Percentiles rank a stretch among this genome's conserved stretches.
Evolutionary conservation across 495 filamentous ascomycete genomes (phyloP).

Genomic region (Penicillium fimorum): DNA sequence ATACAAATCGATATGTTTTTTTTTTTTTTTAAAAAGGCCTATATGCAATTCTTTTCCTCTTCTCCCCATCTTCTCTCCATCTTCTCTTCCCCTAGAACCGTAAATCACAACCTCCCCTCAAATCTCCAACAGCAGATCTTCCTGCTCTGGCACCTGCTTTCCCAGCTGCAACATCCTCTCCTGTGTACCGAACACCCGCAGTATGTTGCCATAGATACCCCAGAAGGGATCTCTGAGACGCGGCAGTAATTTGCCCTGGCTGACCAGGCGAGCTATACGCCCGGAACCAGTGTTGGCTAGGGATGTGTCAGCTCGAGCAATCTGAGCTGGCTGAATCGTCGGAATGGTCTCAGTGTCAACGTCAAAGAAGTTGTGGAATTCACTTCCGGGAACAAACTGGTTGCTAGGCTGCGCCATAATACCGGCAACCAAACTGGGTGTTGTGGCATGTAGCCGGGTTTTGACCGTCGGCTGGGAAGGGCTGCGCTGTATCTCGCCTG

Average conservation of each 20-base stretch:
- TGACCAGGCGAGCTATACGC: constrained; percentile 10
- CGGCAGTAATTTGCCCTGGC: constrained; percentile 44
- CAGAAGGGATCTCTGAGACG: constrained; percentile 55
- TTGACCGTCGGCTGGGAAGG: background rate
- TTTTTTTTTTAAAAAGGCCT: no score
- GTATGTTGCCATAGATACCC: constrained; percentile 59
- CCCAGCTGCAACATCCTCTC: constrained; percentile 51
- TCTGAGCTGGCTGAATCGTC: background rate
- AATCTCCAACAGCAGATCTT: constrained; percentile 2
- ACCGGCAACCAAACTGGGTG: background rate
- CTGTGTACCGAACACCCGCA: constrained; percentile 64
- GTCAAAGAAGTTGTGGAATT: constrained; percentile 12
- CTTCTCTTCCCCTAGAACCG: background rate
- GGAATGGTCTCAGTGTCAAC: background rate
- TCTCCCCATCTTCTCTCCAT: background rate
- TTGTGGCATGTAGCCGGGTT: background rate
- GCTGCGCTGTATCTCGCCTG: constrained; percentile 46
- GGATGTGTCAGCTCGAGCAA: background rate
- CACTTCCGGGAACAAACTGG: background rate
- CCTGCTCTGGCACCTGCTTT: constrained; percentile 4
- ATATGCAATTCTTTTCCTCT: background rate
- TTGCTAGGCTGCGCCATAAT: background rate
- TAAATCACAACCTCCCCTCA: background rate
- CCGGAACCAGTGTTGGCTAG: constrained; percentile 6
- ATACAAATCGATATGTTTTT: background rate